Conservation (phyloP, 345 rosid species). For the Dipteronia dyeriana region DNA sequence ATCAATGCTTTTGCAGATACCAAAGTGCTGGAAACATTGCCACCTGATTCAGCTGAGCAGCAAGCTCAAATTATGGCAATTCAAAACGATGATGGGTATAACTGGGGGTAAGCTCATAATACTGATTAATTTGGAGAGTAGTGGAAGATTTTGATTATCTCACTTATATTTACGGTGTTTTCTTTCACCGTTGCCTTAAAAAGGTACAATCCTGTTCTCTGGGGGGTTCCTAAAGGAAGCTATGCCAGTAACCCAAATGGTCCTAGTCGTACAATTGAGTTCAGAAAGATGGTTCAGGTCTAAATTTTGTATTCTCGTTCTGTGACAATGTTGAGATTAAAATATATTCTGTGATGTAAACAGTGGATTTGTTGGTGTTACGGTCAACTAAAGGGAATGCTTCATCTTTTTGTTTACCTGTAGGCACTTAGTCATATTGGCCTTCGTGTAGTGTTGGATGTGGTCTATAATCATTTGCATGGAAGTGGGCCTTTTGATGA, state of each 20-base stretch:
- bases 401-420: constrained; percentile 21
- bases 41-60: constrained; percentile 82
- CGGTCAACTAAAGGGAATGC: constrained; percentile 7
- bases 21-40: constrained; percentile 57
- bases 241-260: constrained; percentile 82
- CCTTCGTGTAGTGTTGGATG: constrained; percentile 81
- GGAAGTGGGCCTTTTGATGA: constrained; percentile 78
- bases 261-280: constrained; percentile 69
- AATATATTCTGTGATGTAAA: constrained; percentile 15
- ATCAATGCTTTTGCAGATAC: constrained; percentile 54
- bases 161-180: constrained; percentile 3
- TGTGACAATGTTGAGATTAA: not conserved
- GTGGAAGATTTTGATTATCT: not conserved
- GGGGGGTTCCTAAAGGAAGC: constrained; percentile 99
- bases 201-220: constrained; percentile 94
- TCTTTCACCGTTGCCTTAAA: constrained; percentile 21
- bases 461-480: constrained; percentile 93
- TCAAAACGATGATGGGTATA: constrained; percentile 83
- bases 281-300: constrained; percentile 97
- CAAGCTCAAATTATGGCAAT: constrained; percentile 69
- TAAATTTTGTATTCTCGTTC: constrained; percentile 20
- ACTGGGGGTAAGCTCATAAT: constrained; percentile 83
- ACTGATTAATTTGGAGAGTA: not conserved
- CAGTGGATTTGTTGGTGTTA: constrained; percentile 12
- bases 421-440: constrained; percentile 73